Evolutionary conservation across 2,329 filamentous ascomycete genomes (phyloP).

Genomic region (Curvularia sp.): DNA sequence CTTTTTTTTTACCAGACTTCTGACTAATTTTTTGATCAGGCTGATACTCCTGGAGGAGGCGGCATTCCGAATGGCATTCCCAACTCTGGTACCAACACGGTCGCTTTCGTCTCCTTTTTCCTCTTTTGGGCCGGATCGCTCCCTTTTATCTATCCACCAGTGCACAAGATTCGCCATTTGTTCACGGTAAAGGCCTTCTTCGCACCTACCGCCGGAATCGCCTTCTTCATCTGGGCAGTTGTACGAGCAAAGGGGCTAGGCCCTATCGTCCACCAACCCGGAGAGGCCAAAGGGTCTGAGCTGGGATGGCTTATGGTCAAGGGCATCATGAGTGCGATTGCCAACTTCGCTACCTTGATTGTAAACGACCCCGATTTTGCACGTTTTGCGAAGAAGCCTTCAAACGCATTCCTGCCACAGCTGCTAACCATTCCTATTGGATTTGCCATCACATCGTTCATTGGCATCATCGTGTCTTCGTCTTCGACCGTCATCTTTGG

Average conservation of each 20-base stretch:
- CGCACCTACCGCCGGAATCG: slow-evolving; percentile 81
- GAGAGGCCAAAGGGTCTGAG: slow-evolving; percentile 68
- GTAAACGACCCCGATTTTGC: slow-evolving; percentile 82
- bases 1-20: background rate
- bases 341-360: slow-evolving; percentile 90
- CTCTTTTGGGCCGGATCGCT: slow-evolving; percentile 84
- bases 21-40: slow-evolving; percentile 13
- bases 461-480: slow-evolving; percentile 64
- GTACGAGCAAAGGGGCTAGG: slow-evolving; percentile 82
- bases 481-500: slow-evolving; percentile 55
- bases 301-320: slow-evolving; percentile 84
- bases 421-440: slow-evolving; percentile 62
- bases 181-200: slow-evolving; percentile 91
- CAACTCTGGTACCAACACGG: slow-evolving; percentile 74
- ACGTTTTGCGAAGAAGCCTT: slow-evolving; percentile 79
- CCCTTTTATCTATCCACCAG: slow-evolving; percentile 87
- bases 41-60: slow-evolving; percentile 21
- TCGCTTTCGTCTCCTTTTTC: slow-evolving; percentile 81
- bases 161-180: slow-evolving; percentile 85
- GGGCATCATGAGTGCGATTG: slow-evolving; percentile 86
- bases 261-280: slow-evolving; percentile 76
- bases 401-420: slow-evolving; percentile 81
- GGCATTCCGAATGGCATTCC: slow-evolving; percentile 73
- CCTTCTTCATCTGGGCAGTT: slow-evolving; percentile 87
- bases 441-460: slow-evolving; percentile 76